Base-by-base conservation (phyloP, 306 rosid genomes). In the Macrotyloma uniflorum region DNA sequence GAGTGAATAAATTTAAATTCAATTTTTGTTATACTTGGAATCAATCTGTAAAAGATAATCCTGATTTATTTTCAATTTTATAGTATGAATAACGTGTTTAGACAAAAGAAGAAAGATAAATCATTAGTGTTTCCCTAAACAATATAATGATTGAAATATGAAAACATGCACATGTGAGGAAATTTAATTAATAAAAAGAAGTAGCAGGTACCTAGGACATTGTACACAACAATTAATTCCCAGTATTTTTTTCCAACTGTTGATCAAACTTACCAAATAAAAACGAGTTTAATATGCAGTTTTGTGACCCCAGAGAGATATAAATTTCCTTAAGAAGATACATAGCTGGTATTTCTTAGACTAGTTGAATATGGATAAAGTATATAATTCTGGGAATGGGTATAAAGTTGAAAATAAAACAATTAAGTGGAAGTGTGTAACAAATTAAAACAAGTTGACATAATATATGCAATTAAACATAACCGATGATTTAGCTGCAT, bases 391-490 rank as follows among this genome's bases (percentile, higher is more conserved):
- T 55, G 45, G 54, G 16, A 36, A 72, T 36, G 9, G 50, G 47
- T 26, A 30, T 33, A 79, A 47, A 13, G 46, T 71, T 70, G 46
- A 74, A 66, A 67, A 20, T 32, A 69, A 58, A 30, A 46, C 51
- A 75, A 26, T 26, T 26, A 26, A 61, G 68, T 76, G 38, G 63
- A 61, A 61, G 67, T 28, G 9, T 61, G 67, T 16, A 32, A 35
- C 23, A 30, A 13, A 67, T 42, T 42, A 42, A 66, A 66, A 45
- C 67, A 75, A 76, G 73, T 75, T 49, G 74, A 77, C n/a, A 14
- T 53, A 75, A 22, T 42, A 58, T 58, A 55, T 45, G 63, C 57
- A 26, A 46, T 45, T 68, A 74, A 62, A 30, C 46, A 62, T 40
- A 20, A 35, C 35, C 43, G 19, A 63, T 28, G 47, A 76, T 76